Percentiles rank a stretch among this genome's conserved stretches.
Conservation (phyloP, 495 filamentous ascomycete genomes). For the Friedmanniomyces simplex region DNA sequence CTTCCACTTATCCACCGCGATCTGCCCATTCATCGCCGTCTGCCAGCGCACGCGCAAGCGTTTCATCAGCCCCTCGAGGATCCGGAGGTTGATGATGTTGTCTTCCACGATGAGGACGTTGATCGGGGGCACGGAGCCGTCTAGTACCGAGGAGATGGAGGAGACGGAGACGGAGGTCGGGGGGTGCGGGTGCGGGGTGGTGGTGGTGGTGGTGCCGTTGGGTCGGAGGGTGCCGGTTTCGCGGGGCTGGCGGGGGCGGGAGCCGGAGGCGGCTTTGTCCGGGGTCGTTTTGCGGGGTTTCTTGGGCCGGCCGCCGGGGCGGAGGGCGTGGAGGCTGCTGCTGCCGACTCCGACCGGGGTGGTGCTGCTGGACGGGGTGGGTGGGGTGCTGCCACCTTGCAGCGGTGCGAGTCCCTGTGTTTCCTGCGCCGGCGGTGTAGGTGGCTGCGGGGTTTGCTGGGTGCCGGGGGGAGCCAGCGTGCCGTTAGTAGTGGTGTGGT, state of each 20-base stretch:
- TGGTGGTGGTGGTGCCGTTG: not conserved
- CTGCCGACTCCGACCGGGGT: too few species aligned
- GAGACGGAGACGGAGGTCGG: not conserved
- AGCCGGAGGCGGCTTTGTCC: conserved; percentile 26
- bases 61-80: conserved; percentile 94
- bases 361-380: conserved; percentile 35
- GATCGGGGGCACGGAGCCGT: conserved; percentile 84
- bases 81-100: conserved; percentile 90
- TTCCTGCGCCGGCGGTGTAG: conserved; percentile 46
- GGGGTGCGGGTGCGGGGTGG: conserved; percentile 32
- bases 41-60: conserved; percentile 95
- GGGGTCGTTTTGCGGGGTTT: conserved; percentile 31
- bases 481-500: conserved; percentile 15
- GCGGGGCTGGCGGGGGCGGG: not conserved
- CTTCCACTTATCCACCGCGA: conserved; percentile 88
- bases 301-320: conserved; percentile 21
- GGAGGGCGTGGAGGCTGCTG: not conserved
- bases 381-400: conserved; percentile 37
- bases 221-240: not conserved
- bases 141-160: conserved; percentile 48
- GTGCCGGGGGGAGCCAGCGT: conserved; percentile 24
- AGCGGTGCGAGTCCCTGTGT: conserved; percentile 20
- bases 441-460: conserved; percentile 36
- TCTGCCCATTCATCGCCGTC: conserved; percentile 85
- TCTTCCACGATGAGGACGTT: conserved; percentile 97